These are phyloP conservation scores for Penicillium nordicum DNA, from an alignment of 2,329 filamentous ascomycete species.

Conservation along the genomic window DNA sequence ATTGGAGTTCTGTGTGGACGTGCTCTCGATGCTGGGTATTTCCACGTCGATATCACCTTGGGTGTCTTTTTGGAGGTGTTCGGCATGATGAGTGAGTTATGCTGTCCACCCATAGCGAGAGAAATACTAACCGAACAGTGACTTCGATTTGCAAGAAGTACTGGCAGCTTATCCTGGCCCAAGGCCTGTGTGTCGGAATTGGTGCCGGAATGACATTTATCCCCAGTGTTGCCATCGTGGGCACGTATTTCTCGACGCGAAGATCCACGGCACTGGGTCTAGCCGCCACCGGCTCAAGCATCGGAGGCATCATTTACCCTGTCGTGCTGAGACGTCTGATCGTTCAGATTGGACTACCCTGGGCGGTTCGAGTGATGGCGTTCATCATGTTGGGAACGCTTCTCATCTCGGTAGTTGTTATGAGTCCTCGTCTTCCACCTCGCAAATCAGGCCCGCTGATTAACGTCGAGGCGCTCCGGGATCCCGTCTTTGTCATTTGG, in stretches of 20 bases:
- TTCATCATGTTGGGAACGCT: neutral
- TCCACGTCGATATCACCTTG: constrained; percentile 9
- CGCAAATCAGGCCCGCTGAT: neutral
- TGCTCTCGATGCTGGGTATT: constrained; percentile 42
- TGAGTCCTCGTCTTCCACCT: neutral
- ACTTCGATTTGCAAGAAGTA: neutral
- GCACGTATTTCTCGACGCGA: constrained; percentile 43
- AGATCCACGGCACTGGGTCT: constrained; percentile 40
- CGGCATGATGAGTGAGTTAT: neutral
- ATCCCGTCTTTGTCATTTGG: neutral
- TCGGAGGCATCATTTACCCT: constrained; percentile 47
- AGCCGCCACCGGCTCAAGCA: constrained; percentile 38
- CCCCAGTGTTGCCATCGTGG: constrained; percentile 38
- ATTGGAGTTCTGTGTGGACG: constrained; percentile 41
- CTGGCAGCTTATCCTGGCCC: neutral
- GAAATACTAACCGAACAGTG: neutral
- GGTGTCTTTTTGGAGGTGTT: neutral
- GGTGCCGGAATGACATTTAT: constrained; percentile 44
- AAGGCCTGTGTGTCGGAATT: constrained; percentile 27
- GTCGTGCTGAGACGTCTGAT: constrained; percentile 32
- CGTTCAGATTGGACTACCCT: neutral
- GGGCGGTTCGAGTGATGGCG: neutral
- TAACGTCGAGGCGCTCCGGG: neutral
- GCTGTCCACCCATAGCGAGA: neutral
- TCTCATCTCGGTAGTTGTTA: neutral